Percentiles rank a stretch among this genome's conserved stretches.
phyloP scores from a whole-genome alignment of 1,284 basidiomycete species.

The Grifola frondosa region DNA sequence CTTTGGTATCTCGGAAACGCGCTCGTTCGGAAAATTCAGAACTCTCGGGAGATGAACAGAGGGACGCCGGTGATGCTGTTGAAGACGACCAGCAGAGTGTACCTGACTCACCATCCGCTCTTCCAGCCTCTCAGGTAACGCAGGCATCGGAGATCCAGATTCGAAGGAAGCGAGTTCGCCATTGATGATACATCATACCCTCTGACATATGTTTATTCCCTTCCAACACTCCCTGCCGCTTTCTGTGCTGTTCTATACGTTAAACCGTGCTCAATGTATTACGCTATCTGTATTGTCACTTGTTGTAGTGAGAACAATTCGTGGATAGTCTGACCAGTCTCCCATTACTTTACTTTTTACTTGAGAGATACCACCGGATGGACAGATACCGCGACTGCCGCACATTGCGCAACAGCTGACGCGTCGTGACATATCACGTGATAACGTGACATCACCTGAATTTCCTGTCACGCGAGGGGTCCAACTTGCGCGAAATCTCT shows the following conservation, averaged over 20 bases:
- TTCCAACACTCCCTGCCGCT: neutral
- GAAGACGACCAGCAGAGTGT: constrained; percentile 1
- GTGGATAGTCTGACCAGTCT: too few species aligned
- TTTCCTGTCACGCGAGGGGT: too few species aligned
- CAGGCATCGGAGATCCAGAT: constrained; percentile 21
- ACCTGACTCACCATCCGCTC: neutral
- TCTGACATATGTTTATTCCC: constrained; percentile 4
- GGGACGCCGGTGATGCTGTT: constrained; percentile 6
- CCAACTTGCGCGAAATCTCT: too few species aligned
- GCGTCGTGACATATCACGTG: too few species aligned
- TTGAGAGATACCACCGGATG: too few species aligned
- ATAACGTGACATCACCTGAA: too few species aligned
- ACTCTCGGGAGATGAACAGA: constrained; percentile 12
- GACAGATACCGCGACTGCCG: too few species aligned
- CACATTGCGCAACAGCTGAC: too few species aligned
- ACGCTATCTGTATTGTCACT: too few species aligned
- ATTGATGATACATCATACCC: constrained; percentile 10
- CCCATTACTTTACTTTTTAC: too few species aligned
- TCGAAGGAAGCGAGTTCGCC: constrained; percentile 24
- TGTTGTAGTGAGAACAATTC: too few species aligned
- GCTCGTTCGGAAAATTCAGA: constrained; percentile 20
- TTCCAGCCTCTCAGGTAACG: constrained; percentile 11
- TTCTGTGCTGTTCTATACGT: neutral
- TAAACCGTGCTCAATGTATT: too few species aligned
- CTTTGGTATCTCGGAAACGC: constrained; percentile 28